Conservation (phyloP, 148 eudicot species). For the Nepenthes gracilis region DNA sequence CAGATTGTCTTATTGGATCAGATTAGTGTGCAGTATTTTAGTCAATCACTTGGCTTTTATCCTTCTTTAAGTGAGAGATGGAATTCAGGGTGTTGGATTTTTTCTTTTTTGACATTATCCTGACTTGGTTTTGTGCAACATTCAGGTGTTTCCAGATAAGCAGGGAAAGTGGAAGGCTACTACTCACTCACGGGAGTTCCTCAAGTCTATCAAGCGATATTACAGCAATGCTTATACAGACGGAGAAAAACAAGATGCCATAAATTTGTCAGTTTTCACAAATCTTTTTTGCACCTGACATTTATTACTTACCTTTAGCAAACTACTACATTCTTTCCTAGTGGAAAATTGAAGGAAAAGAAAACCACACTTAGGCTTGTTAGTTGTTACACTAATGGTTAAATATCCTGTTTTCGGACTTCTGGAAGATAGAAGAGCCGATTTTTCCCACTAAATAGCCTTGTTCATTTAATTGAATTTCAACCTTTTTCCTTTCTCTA, state of each 20-base stretch:
- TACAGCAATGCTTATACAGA: constrained; percentile 99
- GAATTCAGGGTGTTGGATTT: background rate
- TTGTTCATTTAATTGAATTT: no score
- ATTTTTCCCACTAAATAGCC: no score
- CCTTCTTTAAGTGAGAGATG: background rate
- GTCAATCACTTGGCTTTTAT: background rate
- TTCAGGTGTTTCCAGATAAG: constrained; percentile 85
- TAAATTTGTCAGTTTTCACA: constrained; percentile 56
- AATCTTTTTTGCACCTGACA: background rate
- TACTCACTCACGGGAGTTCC: constrained; percentile 88
- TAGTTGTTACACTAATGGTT: no score
- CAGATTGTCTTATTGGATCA: background rate
- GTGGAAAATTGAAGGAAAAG: no score
- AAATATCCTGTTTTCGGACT: no score
- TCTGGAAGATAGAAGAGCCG: no score
- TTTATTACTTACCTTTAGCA: background rate
- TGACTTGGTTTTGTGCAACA: constrained; percentile 1
- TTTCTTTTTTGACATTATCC: background rate
- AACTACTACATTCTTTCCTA: background rate
- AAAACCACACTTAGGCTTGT: no score
- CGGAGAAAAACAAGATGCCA: constrained; percentile 98
- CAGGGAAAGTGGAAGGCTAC: constrained; percentile 99
- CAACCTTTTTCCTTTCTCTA: no score
- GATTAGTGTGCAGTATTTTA: background rate
- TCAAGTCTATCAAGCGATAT: constrained; percentile 92